Evolutionary conservation across 2,329 filamentous ascomycete species (phyloP).

Genomic region (Penicillium sp.): DNA sequence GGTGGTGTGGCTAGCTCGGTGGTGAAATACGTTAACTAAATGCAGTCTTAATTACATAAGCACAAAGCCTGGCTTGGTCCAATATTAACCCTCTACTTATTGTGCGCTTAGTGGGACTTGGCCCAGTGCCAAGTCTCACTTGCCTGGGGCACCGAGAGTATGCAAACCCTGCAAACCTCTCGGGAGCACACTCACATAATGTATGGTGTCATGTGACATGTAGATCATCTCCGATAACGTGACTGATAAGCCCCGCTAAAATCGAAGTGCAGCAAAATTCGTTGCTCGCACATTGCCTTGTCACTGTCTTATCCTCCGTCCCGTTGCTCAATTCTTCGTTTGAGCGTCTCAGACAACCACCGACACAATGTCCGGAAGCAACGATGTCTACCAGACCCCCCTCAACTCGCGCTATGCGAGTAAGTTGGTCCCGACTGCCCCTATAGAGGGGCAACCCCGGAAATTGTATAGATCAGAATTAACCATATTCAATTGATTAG

Average conservation of each 20-base stretch:
- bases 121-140: too few relatives aligned
- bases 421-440: constrained; percentile 27
- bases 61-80: too few relatives aligned
- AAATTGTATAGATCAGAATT: constrained; percentile 15
- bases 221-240: constrained; percentile 34
- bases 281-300: constrained; percentile 25
- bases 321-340: constrained; percentile 25
- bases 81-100: too few relatives aligned
- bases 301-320: constrained; percentile 14
- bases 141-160: too few relatives aligned
- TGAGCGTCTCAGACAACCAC: constrained; percentile 18
- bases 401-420: constrained; percentile 72
- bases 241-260: constrained; percentile 41
- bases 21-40: too few relatives aligned
- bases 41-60: too few relatives aligned
- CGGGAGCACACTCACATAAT: too few relatives aligned
- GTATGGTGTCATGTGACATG: constrained; percentile 6
- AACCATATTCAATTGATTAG: constrained; percentile 26
- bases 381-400: constrained; percentile 65
- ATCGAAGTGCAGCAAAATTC: constrained; percentile 33
- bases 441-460: constrained; percentile 13
- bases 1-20: too few relatives aligned
- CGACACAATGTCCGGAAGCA: constrained; percentile 41
- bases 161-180: too few relatives aligned
- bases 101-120: too few relatives aligned